phyloP scores from a whole-genome alignment of 2,329 filamentous ascomycete genomes.

The Diaporthe eres region DNA sequence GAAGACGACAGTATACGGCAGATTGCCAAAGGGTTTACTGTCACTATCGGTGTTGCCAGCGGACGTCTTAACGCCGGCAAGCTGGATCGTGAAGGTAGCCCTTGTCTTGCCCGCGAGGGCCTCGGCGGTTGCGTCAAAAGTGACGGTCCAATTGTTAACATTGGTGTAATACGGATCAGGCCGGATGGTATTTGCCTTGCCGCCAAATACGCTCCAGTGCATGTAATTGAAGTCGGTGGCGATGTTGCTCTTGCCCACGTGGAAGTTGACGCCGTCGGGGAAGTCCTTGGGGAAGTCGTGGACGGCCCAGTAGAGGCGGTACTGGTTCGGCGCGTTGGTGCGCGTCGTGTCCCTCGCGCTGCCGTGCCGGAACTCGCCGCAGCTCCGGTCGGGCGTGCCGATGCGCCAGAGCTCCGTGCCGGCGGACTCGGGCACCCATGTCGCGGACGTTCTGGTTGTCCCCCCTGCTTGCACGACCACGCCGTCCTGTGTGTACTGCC shows the following conservation, averaged over 20 bases:
- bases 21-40: conserved; percentile 65
- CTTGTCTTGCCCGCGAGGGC: conserved; percentile 58
- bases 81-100: conserved; percentile 73
- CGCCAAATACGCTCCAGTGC: conserved; percentile 75
- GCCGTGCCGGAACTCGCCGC: conserved; percentile 73
- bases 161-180: conserved; percentile 58
- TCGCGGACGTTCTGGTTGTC: conserved; percentile 55
- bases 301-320: conserved; percentile 72
- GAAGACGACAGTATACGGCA: conserved; percentile 61
- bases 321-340: conserved; percentile 66
- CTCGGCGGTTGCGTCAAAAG: conserved; percentile 61
- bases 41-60: conserved; percentile 73
- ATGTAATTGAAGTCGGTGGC: conserved; percentile 72
- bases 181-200: conserved; percentile 62
- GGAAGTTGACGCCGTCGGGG: conserved; percentile 69
- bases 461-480: conserved; percentile 58
- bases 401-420: conserved; percentile 74
- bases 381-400: conserved; percentile 72
- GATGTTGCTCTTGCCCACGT: conserved; percentile 65
- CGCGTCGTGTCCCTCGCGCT: conserved; percentile 62
- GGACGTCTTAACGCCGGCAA: conserved; percentile 74
- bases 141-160: conserved; percentile 72
- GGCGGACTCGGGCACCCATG: conserved; percentile 68
- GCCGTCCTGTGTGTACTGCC: conserved; percentile 68
- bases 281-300: conserved; percentile 73